Conservation (phyloP, 2,329 filamentous ascomycete species). For the Sarocladiaceae sp. region DNA sequence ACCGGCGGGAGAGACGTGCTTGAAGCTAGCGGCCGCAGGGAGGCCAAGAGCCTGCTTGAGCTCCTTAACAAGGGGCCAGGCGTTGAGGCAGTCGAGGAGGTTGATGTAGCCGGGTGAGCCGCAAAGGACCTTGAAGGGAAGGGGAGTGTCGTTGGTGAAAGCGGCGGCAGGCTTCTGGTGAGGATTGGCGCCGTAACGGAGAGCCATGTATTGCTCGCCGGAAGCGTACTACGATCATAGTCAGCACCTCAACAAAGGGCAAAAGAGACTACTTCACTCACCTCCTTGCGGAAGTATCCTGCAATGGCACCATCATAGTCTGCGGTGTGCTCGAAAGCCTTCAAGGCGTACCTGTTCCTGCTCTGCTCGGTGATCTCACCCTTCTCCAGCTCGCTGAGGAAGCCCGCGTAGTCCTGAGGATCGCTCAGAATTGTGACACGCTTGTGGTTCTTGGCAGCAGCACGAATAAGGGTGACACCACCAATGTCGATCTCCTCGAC, state of each 20-base stretch:
- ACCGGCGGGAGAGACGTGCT: slow-evolving; percentile 96
- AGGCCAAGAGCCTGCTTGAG: slow-evolving; percentile 82
- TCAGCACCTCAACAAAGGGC: not conserved
- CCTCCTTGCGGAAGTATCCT: slow-evolving; percentile 91
- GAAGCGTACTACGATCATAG: slow-evolving; percentile 59
- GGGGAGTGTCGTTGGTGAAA: slow-evolving; percentile 64
- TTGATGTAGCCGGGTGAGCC: slow-evolving; percentile 97
- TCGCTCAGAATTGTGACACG: slow-evolving; percentile 95
- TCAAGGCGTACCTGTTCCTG: slow-evolving; percentile 86
- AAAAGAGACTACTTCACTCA: not conserved
- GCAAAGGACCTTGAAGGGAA: slow-evolving; percentile 93
- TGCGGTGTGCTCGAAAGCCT: slow-evolving; percentile 97
- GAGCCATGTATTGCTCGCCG: slow-evolving; percentile 73
- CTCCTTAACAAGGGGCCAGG: slow-evolving; percentile 96
- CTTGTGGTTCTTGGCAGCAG: slow-evolving; percentile 95
- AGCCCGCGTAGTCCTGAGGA: slow-evolving; percentile 88
- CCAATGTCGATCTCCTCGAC: slow-evolving; percentile 99
- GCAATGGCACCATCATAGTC: slow-evolving; percentile 95
- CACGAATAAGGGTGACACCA: slow-evolving; percentile 91
- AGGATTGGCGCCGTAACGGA: slow-evolving; percentile 95
- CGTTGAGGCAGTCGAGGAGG: slow-evolving; percentile 91
- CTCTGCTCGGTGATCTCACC: slow-evolving; percentile 82
- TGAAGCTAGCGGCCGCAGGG: slow-evolving; percentile 95
- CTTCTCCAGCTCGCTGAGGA: slow-evolving; percentile 83
- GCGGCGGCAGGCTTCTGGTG: slow-evolving; percentile 96